phyloP scores from a whole-genome alignment of 192 early-diverging fungal genomes.

The Phycomyces blakesleeanus region DNA sequence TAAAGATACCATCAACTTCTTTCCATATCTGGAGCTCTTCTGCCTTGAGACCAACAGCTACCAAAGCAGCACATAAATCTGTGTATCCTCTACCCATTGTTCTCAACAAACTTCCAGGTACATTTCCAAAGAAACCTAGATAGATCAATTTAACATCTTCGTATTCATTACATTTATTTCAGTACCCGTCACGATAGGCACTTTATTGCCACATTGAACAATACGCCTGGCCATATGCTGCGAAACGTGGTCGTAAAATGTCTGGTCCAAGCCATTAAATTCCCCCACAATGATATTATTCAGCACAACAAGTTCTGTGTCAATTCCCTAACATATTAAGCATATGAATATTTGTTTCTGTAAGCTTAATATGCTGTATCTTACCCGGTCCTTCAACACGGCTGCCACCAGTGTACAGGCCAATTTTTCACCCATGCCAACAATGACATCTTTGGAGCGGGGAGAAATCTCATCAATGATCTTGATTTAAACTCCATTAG shows the following conservation, averaged over 20 bases:
- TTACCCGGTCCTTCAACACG: conserved; percentile 53
- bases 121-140: conserved; percentile 82
- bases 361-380: too few species aligned
- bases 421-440: conserved; percentile 84
- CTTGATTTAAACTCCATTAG: conserved; percentile 11
- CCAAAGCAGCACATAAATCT: conserved; percentile 85
- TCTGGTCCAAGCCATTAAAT: conserved; percentile 76
- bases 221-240: conserved; percentile 50
- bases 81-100: conserved; percentile 93
- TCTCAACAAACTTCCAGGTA: conserved; percentile 77
- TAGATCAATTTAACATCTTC: background rate
- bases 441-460: conserved; percentile 85
- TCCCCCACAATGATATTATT: conserved; percentile 68
- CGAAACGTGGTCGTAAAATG: conserved; percentile 82
- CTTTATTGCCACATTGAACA: conserved; percentile 43
- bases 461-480: conserved; percentile 93
- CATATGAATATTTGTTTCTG: too few species aligned
- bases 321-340: conserved; percentile 53
- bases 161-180: conserved; percentile 5
- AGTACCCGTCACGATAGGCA: conserved; percentile 77
- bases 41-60: conserved; percentile 75
- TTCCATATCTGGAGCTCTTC: conserved; percentile 94
- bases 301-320: conserved; percentile 75
- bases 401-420: conserved; percentile 79
- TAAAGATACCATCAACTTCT: conserved; percentile 95